Percentiles rank a stretch among this genome's conserved stretches.
phyloP scores from a whole-genome alignment of 2,329 filamentous ascomycete genomes.

The Knoxdaviesia capensis region DNA sequence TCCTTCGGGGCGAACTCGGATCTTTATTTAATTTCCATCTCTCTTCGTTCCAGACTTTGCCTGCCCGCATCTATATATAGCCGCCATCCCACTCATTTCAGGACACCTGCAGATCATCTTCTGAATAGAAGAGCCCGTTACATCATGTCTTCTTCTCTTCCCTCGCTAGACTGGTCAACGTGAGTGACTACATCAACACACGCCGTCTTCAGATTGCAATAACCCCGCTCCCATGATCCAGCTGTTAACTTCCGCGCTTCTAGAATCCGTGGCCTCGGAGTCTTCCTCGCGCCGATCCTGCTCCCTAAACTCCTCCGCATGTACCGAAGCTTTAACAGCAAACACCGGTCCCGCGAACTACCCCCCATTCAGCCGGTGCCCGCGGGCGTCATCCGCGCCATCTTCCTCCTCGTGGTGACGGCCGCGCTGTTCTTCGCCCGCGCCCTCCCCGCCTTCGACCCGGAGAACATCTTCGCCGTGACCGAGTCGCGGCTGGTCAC shows the following conservation, averaged over 20 bases:
- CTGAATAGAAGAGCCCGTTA: too few species aligned
- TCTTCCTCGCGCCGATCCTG: slow-evolving; percentile 52
- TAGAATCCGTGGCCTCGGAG: slow-evolving; percentile 32
- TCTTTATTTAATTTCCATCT: too few species aligned
- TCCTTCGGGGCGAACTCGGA: too few species aligned
- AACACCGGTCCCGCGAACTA: slow-evolving; percentile 9
- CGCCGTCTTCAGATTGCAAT: too few species aligned
- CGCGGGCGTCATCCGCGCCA: slow-evolving; percentile 28
- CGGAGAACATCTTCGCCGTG: slow-evolving; percentile 61
- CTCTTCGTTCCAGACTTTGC: too few species aligned
- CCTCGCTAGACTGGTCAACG: too few species aligned
- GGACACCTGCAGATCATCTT: too few species aligned
- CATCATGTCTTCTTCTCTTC: too few species aligned
- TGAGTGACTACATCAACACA: too few species aligned
- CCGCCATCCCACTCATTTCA: too few species aligned
- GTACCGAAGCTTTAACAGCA: slow-evolving; percentile 17
- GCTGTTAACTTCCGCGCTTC: background rate
- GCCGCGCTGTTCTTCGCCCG: slow-evolving; percentile 27
- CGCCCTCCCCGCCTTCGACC: slow-evolving; percentile 45
- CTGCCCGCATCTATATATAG: too few species aligned
- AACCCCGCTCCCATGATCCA: background rate
- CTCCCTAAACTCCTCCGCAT: slow-evolving; percentile 42
- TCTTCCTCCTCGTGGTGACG: slow-evolving; percentile 36
- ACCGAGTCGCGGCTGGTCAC: slow-evolving; percentile 73
- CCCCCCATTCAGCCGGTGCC: slow-evolving; percentile 35